Conservation (phyloP, 2,329 filamentous ascomycete genomes). For the Hypoxylon sp. region DNA sequence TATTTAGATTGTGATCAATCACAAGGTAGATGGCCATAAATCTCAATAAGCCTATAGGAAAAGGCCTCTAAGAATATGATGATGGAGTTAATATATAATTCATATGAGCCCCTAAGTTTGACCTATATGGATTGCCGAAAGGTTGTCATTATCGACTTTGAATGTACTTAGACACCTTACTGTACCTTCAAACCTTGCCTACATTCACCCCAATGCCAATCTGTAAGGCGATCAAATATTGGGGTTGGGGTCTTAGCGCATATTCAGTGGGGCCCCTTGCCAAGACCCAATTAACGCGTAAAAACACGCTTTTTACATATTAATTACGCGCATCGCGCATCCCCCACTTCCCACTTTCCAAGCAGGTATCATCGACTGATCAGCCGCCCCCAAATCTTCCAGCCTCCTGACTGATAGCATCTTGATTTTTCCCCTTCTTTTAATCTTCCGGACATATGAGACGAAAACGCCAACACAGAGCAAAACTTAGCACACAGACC, state of each 20-base stretch:
- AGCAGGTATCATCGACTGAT: conserved; percentile 26
- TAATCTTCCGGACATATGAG: conserved; percentile 16
- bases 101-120: too few species aligned
- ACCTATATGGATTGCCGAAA: too few species aligned
- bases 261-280: neutral
- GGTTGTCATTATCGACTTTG: too few species aligned
- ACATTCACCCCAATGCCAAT: neutral
- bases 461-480: conserved; percentile 6
- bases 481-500: neutral
- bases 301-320: conserved; percentile 33
- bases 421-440: conserved; percentile 14
- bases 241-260: conserved; percentile 4
- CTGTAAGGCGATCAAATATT: conserved; percentile 8
- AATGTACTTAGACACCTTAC: too few species aligned
- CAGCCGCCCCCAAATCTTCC: conserved; percentile 28
- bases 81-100: too few species aligned
- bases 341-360: conserved; percentile 31
- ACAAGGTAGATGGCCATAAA: too few species aligned
- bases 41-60: too few species aligned
- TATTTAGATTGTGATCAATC: too few species aligned
- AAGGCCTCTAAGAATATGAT: too few species aligned
- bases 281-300: conserved; percentile 36
- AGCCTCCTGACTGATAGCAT: conserved; percentile 18
- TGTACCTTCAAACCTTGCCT: too few species aligned
- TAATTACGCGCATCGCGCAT: conserved; percentile 38